phyloP scores from a whole-genome alignment of 768 basidiomycete genomes.

The Amanita rimosa region DNA sequence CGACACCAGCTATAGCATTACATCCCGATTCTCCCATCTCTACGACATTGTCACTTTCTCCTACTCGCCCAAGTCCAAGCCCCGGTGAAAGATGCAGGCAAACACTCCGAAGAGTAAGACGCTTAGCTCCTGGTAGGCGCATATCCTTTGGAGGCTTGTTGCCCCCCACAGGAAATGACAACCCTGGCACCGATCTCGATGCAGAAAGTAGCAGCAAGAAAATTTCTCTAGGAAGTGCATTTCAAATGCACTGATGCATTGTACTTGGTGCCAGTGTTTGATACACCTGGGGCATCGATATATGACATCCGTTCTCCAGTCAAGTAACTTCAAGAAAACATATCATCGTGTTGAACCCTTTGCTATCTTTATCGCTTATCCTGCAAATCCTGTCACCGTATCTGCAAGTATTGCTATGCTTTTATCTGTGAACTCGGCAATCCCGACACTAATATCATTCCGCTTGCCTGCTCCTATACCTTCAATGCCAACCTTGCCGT shows the following conservation, averaged over 20 bases:
- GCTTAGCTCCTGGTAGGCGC: constrained; percentile 35
- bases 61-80: constrained; percentile 7
- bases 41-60: constrained; percentile 6
- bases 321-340: neutral
- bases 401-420: neutral
- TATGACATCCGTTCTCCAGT: neutral
- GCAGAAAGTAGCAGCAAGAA: constrained; percentile 10
- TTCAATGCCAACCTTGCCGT: neutral
- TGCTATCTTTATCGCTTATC: constrained; percentile 5
- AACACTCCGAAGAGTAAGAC: constrained; percentile 41
- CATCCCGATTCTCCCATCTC: constrained; percentile 9
- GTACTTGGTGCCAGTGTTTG: neutral
- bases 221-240: constrained; percentile 54
- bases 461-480: neutral
- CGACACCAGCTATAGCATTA: constrained; percentile 8
- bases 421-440: constrained; percentile 3
- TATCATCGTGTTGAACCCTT: neutral
- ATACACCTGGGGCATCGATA: neutral
- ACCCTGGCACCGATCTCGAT: constrained; percentile 15
- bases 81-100: constrained; percentile 16
- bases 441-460: neutral
- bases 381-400: constrained; percentile 5
- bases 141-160: constrained; percentile 57
- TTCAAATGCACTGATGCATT: constrained; percentile 41
- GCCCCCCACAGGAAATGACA: constrained; percentile 23